Percentiles rank a stretch among this genome's conserved stretches.
Conservation (phyloP, 2,329 filamentous ascomycete species). For the Xenoacremonium recifei region DNA sequence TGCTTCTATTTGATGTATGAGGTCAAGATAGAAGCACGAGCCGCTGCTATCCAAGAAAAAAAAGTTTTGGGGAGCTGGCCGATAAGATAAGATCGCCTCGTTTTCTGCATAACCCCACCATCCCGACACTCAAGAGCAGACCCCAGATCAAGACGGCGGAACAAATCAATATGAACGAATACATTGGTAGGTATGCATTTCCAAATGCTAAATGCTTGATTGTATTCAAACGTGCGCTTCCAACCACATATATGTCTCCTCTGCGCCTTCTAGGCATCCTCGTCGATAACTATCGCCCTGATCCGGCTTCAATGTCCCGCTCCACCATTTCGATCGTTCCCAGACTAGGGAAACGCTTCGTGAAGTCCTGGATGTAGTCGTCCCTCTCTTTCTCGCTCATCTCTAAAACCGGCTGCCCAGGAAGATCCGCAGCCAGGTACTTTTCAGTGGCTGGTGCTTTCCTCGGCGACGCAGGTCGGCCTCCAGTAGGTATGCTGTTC, state of each 20-base stretch:
- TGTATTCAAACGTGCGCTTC: constrained; percentile 24
- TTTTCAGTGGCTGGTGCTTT: constrained; percentile 30
- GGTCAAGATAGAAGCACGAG: constrained; percentile 6
- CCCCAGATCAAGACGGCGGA: too few species aligned
- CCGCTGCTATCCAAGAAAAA: constrained; percentile 13
- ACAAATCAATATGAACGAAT: neutral
- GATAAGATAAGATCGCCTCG: constrained; percentile 33
- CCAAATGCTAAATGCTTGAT: constrained; percentile 17
- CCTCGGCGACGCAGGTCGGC: constrained; percentile 41
- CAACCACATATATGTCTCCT: constrained; percentile 10
- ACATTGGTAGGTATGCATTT: neutral
- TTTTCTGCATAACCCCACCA: constrained; percentile 21
- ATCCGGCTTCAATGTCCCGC: constrained; percentile 50
- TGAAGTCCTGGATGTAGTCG: constrained; percentile 70
- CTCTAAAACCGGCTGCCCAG: constrained; percentile 48
- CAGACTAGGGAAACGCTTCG: constrained; percentile 82
- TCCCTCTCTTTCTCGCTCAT: constrained; percentile 59
- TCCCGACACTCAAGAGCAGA: too few species aligned
- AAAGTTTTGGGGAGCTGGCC: constrained; percentile 22
- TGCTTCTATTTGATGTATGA: constrained; percentile 10
- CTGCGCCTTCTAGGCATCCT: constrained; percentile 12
- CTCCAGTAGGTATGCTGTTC: constrained; percentile 51
- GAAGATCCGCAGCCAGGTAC: constrained; percentile 45
- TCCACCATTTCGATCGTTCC: constrained; percentile 88
- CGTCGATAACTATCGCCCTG: constrained; percentile 28